Percentiles rank a stretch among this genome's conserved stretches.
Evolutionary conservation across 1,284 basidiomycete species (phyloP).

Genomic region (Phylloporus gajari): DNA sequence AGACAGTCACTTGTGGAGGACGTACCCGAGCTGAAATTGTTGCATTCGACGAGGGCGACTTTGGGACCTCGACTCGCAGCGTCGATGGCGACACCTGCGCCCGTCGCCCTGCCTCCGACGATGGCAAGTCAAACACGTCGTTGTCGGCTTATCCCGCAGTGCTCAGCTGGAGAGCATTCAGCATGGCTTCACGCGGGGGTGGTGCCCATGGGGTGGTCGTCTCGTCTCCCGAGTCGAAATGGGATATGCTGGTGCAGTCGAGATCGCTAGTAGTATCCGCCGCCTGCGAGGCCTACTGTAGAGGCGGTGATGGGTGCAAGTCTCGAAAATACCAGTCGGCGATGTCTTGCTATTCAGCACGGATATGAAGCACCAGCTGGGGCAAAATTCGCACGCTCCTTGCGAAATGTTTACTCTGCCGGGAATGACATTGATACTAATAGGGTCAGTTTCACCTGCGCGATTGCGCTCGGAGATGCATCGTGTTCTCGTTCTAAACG

Average conservation of each 20-base stretch:
- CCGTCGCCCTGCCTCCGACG: conserved; percentile 94
- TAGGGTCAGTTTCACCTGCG: too few relatives aligned
- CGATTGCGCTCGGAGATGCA: too few relatives aligned
- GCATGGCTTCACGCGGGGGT: conserved; percentile 71
- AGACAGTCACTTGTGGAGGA: neutral
- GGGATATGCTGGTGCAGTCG: conserved; percentile 72
- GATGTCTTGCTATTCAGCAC: conserved; percentile 34
- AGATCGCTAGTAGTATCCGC: conserved; percentile 71
- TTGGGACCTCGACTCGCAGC: conserved; percentile 91
- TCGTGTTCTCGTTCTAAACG: too few relatives aligned
- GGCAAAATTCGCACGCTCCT: too few relatives aligned
- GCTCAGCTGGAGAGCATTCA: conserved; percentile 57
- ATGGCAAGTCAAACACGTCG: conserved; percentile 78
- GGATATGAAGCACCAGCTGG: too few relatives aligned
- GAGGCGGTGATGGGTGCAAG: conserved; percentile 63
- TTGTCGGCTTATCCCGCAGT: conserved; percentile 41
- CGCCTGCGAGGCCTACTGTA: conserved; percentile 60
- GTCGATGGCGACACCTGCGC: conserved; percentile 93
- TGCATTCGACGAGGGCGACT: conserved; percentile 93
- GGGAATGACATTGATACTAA: too few relatives aligned
- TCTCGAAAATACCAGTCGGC: conserved; percentile 63
- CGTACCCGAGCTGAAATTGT: conserved; percentile 90
- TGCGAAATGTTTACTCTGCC: too few relatives aligned
- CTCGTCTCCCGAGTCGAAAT: conserved; percentile 68
- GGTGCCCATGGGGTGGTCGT: conserved; percentile 79